Percentiles rank a stretch among this genome's conserved stretches.
phyloP scores from a whole-genome alignment of 2,329 filamentous ascomycete genomes.

The Ceratocystis papillata region DNA sequence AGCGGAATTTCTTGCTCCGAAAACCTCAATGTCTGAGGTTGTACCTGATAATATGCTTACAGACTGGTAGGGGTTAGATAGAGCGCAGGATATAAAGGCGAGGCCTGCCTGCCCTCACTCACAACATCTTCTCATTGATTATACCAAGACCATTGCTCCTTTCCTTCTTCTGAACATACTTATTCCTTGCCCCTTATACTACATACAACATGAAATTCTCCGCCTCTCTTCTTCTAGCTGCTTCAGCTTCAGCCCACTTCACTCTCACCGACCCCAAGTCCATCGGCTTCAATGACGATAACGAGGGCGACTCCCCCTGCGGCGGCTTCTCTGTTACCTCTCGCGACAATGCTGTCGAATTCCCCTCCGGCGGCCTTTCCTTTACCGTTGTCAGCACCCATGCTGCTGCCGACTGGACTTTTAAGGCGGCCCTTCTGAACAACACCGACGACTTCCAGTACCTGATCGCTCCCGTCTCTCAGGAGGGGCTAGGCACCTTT shows the following conservation, averaged over 20 bases:
- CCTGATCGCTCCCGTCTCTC: constrained; percentile 28
- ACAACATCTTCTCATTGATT: background rate
- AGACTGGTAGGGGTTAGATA: background rate
- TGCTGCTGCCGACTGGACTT: constrained; percentile 19
- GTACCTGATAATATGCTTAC: constrained; percentile 10
- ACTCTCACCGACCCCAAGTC: constrained; percentile 22
- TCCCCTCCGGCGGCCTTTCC: constrained; percentile 21
- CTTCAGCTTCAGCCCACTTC: constrained; percentile 23
- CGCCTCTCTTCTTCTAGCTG: constrained; percentile 20
- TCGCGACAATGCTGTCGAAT: constrained; percentile 21
- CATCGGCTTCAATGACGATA: constrained; percentile 23
- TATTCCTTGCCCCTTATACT: background rate
- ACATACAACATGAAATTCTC: constrained; percentile 22
- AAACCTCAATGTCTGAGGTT: background rate
- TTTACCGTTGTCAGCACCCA: constrained; percentile 23
- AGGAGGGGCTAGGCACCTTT: constrained; percentile 45
- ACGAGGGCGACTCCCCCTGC: constrained; percentile 21
- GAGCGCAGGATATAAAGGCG: background rate
- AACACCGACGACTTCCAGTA: constrained; percentile 23
- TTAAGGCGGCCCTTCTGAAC: constrained; percentile 21
- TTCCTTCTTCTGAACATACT: background rate
- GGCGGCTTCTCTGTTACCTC: constrained; percentile 23
- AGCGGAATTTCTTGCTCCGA: background rate
- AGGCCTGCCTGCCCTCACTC: background rate
- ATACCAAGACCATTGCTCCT: background rate